Evolutionary conservation across 2,329 filamentous ascomycete genomes (phyloP), one percentile per base, ranked within the genome.

Genomic region (Fusarium camptoceras): DNA sequence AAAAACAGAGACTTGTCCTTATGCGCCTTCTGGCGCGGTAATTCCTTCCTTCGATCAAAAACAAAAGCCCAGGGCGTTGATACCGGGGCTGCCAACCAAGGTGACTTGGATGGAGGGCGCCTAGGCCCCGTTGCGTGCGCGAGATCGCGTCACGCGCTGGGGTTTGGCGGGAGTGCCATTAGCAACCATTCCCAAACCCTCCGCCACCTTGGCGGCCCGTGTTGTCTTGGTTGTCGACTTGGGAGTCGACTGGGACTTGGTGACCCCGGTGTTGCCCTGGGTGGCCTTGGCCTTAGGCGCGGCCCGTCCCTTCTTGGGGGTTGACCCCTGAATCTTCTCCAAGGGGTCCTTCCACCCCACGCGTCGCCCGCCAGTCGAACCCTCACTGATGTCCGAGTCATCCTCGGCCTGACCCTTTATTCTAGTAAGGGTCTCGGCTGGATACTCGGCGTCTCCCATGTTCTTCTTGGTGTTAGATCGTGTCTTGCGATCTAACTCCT

Each of bases 341-440:
- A 81, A 59, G 25, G 79, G 79, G 16, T 77, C 74, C 39, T 75
- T 80, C 79, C 79, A 81, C 24, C 66, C 75, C 22, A 81, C 79
- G 22, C 58, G 73, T 54, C 75, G 72, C 42, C 62, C 55, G 30
- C 53, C 42, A 31, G 55, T 47, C 15, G 65, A 62, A n/a, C 66
- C 59, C 22, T 64, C 67, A 20, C 42, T 43, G 11, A 31, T 49
- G 20, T 75, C 73, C n/a, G 66, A 68, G 14, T 66, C 66, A 8
- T 75, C 76, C 27, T 55, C 63, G 44, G 61, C 61, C 50, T 58
- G 47, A 46, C 75, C 64, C 59, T 73, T 70, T 56, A 73, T 64
- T 68, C 71, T 78, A 66, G 76, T 79, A 48, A 81, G 69, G 50
- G 79, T 70, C 46, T 80, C 73, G 28, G 77, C 73, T 18, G 80